These are phyloP conservation scores for Colletotrichum camelliae DNA, from an alignment of 2,329 filamentous ascomycete species.

Conservation along the genomic window DNA sequence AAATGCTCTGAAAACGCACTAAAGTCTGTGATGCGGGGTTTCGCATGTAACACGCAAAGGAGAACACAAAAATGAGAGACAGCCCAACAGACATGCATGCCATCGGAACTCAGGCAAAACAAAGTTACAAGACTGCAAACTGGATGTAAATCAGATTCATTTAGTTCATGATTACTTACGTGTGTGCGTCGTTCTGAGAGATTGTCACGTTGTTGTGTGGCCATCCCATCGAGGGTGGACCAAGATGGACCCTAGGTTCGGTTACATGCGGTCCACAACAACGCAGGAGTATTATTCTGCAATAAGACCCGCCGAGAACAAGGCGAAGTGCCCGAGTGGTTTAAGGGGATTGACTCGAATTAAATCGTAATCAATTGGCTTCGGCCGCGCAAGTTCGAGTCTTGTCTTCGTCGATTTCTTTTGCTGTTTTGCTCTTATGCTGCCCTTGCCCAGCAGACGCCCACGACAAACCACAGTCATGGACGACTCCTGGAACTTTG, in stretches of 20 bases:
- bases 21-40: not conserved
- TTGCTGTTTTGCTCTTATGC: not conserved
- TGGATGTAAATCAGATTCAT: not conserved
- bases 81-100: not conserved
- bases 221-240: not conserved
- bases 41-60: not conserved
- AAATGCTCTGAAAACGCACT: not conserved
- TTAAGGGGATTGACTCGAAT: slow-evolving; percentile 17
- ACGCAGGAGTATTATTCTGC: fast-evolving
- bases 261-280: not conserved
- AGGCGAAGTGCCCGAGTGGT: slow-evolving; percentile 20
- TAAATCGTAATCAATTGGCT: slow-evolving; percentile 5
- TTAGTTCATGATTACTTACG: fast-evolving
- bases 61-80: not conserved
- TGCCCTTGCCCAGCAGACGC: fast-evolving
- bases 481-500: not conserved
- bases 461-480: fast-evolving
- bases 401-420: slow-evolving; percentile 5
- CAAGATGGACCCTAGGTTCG: not conserved
- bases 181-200: not conserved
- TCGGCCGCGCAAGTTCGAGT: slow-evolving; percentile 21
- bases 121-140: not conserved
- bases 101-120: fast-evolving
- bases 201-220: not conserved
- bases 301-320: fast-evolving